These are phyloP conservation scores for Colletotrichum paranaense DNA, from an alignment of 2,329 filamentous ascomycete genomes.

Conservation along the genomic window DNA sequence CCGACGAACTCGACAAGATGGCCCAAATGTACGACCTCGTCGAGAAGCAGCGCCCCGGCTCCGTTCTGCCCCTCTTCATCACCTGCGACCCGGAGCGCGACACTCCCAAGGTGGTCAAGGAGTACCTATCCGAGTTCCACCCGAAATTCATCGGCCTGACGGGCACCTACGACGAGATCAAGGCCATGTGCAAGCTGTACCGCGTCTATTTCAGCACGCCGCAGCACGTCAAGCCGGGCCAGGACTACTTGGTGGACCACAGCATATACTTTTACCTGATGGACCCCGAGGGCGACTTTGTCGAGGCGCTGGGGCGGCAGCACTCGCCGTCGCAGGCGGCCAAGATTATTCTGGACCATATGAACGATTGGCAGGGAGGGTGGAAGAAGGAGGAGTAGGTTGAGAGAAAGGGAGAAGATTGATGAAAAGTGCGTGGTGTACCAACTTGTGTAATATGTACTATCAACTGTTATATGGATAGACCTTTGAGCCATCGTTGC, in stretches of 20 bases:
- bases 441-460: constrained; percentile 32
- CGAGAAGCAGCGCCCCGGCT: constrained; percentile 59
- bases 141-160: constrained; percentile 87
- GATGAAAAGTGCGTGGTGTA: not conserved
- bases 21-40: constrained; percentile 88
- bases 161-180: constrained; percentile 93
- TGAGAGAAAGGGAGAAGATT: not conserved
- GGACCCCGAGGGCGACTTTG: constrained; percentile 98
- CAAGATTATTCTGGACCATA: constrained; percentile 85
- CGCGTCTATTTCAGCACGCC: constrained; percentile 98
- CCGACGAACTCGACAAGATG: constrained; percentile 99
- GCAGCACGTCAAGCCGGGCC: constrained; percentile 85
- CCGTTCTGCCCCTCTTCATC: constrained; percentile 86
- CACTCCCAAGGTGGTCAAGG: constrained; percentile 83
- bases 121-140: constrained; percentile 93
- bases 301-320: constrained; percentile 94
- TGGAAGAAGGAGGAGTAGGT: constrained; percentile 28
- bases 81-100: constrained; percentile 96
- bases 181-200: constrained; percentile 94
- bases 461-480: constrained; percentile 28
- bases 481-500: constrained; percentile 18
- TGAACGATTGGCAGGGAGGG: constrained; percentile 68
- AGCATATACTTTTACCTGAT: constrained; percentile 99
- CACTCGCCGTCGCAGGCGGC: constrained; percentile 90
- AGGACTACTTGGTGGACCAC: constrained; percentile 98